Evolutionary conservation across 192 early-diverging fungal genomes (phyloP).

Genomic region (Phycomyces nitens): DNA sequence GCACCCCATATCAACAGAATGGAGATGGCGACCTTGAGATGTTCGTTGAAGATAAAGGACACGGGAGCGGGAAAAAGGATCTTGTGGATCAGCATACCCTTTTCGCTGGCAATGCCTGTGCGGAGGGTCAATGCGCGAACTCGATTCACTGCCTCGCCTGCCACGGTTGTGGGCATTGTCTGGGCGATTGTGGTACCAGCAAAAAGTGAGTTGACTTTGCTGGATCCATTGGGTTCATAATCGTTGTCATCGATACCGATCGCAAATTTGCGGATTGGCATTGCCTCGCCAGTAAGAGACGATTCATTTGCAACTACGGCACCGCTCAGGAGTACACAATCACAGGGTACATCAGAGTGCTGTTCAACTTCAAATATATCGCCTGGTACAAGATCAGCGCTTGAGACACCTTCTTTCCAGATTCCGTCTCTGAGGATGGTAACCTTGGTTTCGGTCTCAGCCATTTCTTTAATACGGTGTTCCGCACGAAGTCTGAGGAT

Average conservation of each 20-base stretch:
- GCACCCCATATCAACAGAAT: slow-evolving; percentile 66
- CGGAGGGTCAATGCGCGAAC: slow-evolving; percentile 57
- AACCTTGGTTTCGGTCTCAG: slow-evolving; percentile 46
- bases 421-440: slow-evolving; percentile 53
- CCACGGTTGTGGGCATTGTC: slow-evolving; percentile 26
- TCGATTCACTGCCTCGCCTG: slow-evolving; percentile 9
- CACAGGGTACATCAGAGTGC: slow-evolving; percentile 56
- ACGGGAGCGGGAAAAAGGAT: slow-evolving; percentile 69
- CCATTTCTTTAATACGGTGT: slow-evolving; percentile 53
- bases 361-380: slow-evolving; percentile 55
- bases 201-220: slow-evolving; percentile 61
- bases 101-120: slow-evolving; percentile 65
- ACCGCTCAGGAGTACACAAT: slow-evolving; percentile 65
- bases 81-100: slow-evolving; percentile 70
- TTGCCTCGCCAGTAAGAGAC: slow-evolving; percentile 74
- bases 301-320: slow-evolving; percentile 73
- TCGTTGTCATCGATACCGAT: slow-evolving; percentile 49
- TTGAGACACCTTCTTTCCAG: slow-evolving; percentile 50
- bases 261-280: slow-evolving; percentile 75
- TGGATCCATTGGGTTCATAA: slow-evolving; percentile 35
- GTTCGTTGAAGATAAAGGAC: slow-evolving; percentile 80
- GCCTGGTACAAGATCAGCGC: slow-evolving; percentile 64
- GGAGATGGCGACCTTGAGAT: slow-evolving; percentile 66
- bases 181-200: slow-evolving; percentile 70
- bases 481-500: slow-evolving; percentile 51